Evolutionary conservation across 108 stramenopile species (phyloP), one percentile per base, ranked within the genome.

Genomic region (Nitzschia sp.): DNA sequence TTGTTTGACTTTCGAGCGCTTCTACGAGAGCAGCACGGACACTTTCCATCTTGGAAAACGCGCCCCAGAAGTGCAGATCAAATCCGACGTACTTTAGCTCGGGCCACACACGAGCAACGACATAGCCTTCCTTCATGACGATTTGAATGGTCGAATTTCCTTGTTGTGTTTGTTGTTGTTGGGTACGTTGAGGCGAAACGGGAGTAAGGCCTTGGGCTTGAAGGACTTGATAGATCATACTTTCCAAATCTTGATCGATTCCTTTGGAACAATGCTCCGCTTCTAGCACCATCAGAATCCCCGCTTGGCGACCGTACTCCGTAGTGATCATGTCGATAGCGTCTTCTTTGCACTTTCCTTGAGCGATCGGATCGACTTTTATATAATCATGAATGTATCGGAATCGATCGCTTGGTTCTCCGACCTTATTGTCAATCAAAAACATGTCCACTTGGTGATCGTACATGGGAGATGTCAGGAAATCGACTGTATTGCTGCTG

Each of bases 401-500:
- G 32, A 56, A 68, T 17, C 47, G 41, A 47, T 63, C 53, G 9
- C 52, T 15, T 3, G 21, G 6, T 17, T 53, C 19, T 46, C 30
- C 46, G 8, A 31, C 21, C 9, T 8, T 3, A 41, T 6, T 9
- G 13, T 48, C 27, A 3, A 76, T 29, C 23, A 77, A 36, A 48
- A 28, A 29, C 28, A 22, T 33, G 25, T 50, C 58, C 0, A 67
- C 27, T 2, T 54, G 63, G 38, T 79, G 78, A 56, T 79, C 61
- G 1, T 31, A 66, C 5, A 66, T 29, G 2, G 54, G 46, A 2
- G 29, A 38, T 19, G 59, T 38, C n/a, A 90, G 53, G 60, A 90
- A 90, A 66, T 90, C 89, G 45, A 87, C 69, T 13, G 64, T 62
- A 59, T 85, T 85, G 58, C 73, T 76, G 34, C 84, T 83, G 66